A percentile compares a stretch with the other conserved stretches of the same genome.
Conservation (phyloP, 1,284 basidiomycete genomes). For the Macrocystidia cucumis region DNA sequence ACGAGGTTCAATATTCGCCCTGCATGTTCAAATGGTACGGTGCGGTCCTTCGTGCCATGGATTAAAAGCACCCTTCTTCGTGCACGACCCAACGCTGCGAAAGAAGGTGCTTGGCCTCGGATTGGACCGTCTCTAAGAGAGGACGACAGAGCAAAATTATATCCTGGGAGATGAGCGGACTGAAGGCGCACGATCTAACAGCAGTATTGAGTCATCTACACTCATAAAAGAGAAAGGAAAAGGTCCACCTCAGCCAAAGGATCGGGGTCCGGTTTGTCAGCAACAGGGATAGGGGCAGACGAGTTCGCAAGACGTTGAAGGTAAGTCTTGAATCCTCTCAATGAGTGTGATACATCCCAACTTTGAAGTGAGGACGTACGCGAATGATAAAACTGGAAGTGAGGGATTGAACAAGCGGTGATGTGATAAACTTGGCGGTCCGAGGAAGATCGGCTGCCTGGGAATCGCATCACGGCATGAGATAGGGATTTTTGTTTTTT, state of each 20-base stretch:
- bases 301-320: slow-evolving; percentile 37
- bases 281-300: slow-evolving; percentile 8
- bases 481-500: too few relatives aligned
- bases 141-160: slow-evolving; percentile 64
- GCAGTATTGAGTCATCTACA: background rate
- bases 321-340: slow-evolving; percentile 29
- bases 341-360: slow-evolving; percentile 3
- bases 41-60: slow-evolving; percentile 61
- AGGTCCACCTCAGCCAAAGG: slow-evolving; percentile 24
- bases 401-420: slow-evolving; percentile 55
- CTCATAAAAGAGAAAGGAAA: background rate
- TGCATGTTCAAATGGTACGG: slow-evolving; percentile 57
- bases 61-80: slow-evolving; percentile 49
- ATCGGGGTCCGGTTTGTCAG: slow-evolving; percentile 13
- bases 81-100: slow-evolving; percentile 38
- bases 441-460: slow-evolving; percentile 60
- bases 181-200: slow-evolving; percentile 59
- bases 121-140: slow-evolving; percentile 69
- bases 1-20: slow-evolving; percentile 40
- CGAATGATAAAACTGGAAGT: slow-evolving; percentile 53
- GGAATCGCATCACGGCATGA: slow-evolving; percentile 6
- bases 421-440: slow-evolving; percentile 67
- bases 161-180: slow-evolving; percentile 65
- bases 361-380: slow-evolving; percentile 33
- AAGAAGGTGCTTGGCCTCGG: slow-evolving; percentile 46